phyloP scores from a whole-genome alignment of 1,139 yeast genomes.

The Geotrichum carabidarum region DNA sequence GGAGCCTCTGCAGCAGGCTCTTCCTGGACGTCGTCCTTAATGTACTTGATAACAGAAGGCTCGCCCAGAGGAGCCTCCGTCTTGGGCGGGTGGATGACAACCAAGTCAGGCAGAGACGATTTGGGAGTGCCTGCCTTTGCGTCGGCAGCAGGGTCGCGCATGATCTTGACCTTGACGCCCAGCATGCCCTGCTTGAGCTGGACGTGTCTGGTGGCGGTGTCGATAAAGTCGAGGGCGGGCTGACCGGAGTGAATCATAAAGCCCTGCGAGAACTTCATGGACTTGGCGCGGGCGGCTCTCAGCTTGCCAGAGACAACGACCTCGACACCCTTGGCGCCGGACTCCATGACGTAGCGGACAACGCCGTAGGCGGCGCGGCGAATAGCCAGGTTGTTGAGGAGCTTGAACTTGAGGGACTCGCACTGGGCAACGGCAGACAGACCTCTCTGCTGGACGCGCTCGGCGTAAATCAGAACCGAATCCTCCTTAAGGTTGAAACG shows the following conservation, averaged over 20 bases:
- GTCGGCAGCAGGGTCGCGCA: slow-evolving; percentile 96
- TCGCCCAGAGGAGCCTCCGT: slow-evolving; percentile 86
- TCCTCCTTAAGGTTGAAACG: slow-evolving; percentile 97
- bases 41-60: slow-evolving; percentile 59
- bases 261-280: slow-evolving; percentile 99
- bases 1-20: slow-evolving; percentile 23
- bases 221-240: slow-evolving; percentile 98
- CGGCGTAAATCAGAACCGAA: slow-evolving; percentile 93
- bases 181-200: slow-evolving; percentile 99
- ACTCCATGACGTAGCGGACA: slow-evolving; percentile 99
- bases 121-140: slow-evolving; percentile 74
- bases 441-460: slow-evolving; percentile 99
- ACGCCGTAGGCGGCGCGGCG: slow-evolving; percentile 99
- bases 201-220: slow-evolving; percentile 99
- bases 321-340: slow-evolving; percentile 99
- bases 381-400: slow-evolving; percentile 97
- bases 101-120: slow-evolving; percentile 89
- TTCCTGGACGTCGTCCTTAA: slow-evolving; percentile 29
- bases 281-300: slow-evolving; percentile 99
- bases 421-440: slow-evolving; percentile 99
- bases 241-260: slow-evolving; percentile 99
- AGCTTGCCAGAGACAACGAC: slow-evolving; percentile 99
- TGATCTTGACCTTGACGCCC: slow-evolving; percentile 98
- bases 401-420: slow-evolving; percentile 97
- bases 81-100: slow-evolving; percentile 92